Base-by-base conservation (phyloP, 306 rosid genomes). In the Trifolium dubium region DNA sequence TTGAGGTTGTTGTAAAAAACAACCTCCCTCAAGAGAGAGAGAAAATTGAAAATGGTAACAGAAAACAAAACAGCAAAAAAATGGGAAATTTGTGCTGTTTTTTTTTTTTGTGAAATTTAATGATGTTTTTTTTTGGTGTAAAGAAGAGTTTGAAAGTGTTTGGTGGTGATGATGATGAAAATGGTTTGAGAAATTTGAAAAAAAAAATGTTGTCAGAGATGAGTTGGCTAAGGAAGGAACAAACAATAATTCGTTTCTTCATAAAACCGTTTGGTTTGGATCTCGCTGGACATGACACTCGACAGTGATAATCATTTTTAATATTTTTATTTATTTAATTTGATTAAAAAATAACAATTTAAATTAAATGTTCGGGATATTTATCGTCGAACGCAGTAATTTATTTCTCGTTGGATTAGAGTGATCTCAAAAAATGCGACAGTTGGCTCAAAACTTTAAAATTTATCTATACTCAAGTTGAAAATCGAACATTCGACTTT, bases 181-280 rank as follows among this genome's bases (percentile, higher is more conserved):
- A 74, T 78, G 78, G 78, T 69, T 73, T 12, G 4, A 60, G 49
- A 65, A 69, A 75, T 67, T 81, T 75, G 77, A 86, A 79, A 70
- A 4, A 47, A 84, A 23, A 23, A 23, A 23, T 23, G 23, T 71
- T 46, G 49, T 60, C 68, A 23, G 71, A 53, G 84, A 80, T 79
- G 80, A 82, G 87, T 83, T 72, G 90, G 86, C 80, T 31, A 37
- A 11, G 54, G 23, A 74, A 69, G 72, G 10, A 53, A 71, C 68
- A 50, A 29, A 49, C 64, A 40, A 40, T 18, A 10, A 51, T 77
- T 81, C 83, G 67, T 85, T 85, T 18, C 85, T 85, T 81, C 37
- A 43, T 51, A 70, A 62, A 84, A 61, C 92, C 89, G 95, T 80
- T 81, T 80, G 78, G 95, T 80, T 81, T 80, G 78, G 83, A 81